Percentiles rank a stretch among this genome's conserved stretches.
phyloP scores from a whole-genome alignment of 495 filamentous ascomycete species.

The Tuber magnatum region DNA sequence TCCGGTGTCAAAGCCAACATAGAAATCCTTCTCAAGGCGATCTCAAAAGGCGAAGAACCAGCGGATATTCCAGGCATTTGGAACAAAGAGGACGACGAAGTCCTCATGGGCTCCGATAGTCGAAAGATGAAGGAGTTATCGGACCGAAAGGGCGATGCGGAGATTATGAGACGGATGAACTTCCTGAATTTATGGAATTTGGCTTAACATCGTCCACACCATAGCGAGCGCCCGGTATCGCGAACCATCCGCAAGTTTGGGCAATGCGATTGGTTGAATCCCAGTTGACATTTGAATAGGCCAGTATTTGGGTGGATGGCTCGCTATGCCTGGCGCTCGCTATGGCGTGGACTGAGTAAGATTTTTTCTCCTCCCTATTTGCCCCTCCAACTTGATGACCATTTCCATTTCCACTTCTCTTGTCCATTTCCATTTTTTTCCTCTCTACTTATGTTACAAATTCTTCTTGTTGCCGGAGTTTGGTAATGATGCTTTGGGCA shows the following conservation, averaged over 20 bases:
- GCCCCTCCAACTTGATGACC: not conserved
- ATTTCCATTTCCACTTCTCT: not conserved
- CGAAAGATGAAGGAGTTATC: slow-evolving; percentile 21
- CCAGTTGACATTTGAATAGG: no score
- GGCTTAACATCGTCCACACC: no score
- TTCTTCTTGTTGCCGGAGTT: not conserved
- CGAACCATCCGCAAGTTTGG: no score
- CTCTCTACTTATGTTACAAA: not conserved
- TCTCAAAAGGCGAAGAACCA: slow-evolving; percentile 16
- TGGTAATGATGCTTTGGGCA: not conserved
- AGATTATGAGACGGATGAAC: slow-evolving; percentile 27
- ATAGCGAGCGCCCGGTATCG: no score
- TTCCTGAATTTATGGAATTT: slow-evolving; percentile 34
- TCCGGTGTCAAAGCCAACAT: slow-evolving; percentile 25
- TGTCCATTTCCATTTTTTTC: not conserved
- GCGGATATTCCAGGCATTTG: slow-evolving; percentile 30
- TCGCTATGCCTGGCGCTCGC: no score
- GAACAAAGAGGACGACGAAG: slow-evolving; percentile 30
- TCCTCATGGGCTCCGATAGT: slow-evolving; percentile 26
- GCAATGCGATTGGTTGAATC: no score
- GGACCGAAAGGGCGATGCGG: slow-evolving; percentile 22
- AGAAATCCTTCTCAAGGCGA: slow-evolving; percentile 21
- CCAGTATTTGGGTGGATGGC: no score
- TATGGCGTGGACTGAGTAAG: no score
- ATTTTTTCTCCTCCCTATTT: not conserved